Evolutionary conservation across 495 filamentous ascomycete genomes (phyloP).

Genomic region (Daldinia vernicosa): DNA sequence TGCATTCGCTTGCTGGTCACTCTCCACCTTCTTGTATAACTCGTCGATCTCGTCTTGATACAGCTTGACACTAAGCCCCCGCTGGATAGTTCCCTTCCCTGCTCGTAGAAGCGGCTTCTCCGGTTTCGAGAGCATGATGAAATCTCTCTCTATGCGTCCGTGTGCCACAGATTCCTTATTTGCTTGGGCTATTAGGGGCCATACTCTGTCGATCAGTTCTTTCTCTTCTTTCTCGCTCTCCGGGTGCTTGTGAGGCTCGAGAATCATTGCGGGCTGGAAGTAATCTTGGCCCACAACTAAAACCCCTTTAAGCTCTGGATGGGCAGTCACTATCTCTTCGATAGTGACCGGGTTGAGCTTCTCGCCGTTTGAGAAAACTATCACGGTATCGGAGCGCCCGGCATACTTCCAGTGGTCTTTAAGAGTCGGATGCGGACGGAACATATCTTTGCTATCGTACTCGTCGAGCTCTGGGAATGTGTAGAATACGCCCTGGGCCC

Average conservation of each 20-base stretch:
- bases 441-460: conserved; percentile 66
- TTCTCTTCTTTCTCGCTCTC: conserved; percentile 40
- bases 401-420: conserved; percentile 59
- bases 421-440: conserved; percentile 57
- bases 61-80: conserved; percentile 53
- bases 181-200: conserved; percentile 52
- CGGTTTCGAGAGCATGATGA: conserved; percentile 54
- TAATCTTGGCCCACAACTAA: conserved; percentile 60
- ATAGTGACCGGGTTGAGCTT: conserved; percentile 67
- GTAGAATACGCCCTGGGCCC: conserved; percentile 59
- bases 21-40: conserved; percentile 51
- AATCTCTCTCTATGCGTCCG: conserved; percentile 51
- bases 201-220: conserved; percentile 50
- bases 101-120: conserved; percentile 63
- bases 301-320: conserved; percentile 57
- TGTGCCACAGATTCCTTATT: conserved; percentile 60
- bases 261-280: conserved; percentile 61
- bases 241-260: conserved; percentile 55
- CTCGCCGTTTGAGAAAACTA: conserved; percentile 71
- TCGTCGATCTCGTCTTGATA: conserved; percentile 64
- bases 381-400: conserved; percentile 67
- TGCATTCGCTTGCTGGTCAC: conserved; percentile 30
- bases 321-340: conserved; percentile 56
- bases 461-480: conserved; percentile 61
- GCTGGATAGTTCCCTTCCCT: conserved; percentile 65